Evolutionary conservation across 2,329 filamentous ascomycete genomes (phyloP).

Genomic region (Aspergillus persii): DNA sequence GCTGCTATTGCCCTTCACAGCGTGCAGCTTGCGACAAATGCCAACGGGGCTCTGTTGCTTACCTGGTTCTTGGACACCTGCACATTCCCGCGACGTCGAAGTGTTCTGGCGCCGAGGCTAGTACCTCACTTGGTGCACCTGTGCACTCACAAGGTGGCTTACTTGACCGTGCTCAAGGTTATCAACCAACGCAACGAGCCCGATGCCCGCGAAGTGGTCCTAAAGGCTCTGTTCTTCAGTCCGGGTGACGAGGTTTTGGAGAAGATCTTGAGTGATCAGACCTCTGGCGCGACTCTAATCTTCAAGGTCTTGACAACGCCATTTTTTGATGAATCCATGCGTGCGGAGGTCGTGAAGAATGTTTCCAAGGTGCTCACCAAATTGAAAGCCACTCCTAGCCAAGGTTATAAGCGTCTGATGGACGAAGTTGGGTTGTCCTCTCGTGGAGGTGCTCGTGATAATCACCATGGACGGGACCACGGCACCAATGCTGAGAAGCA

Average conservation of each 20-base stretch:
- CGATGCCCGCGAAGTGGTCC: slow-evolving; percentile 84
- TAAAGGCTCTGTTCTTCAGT: slow-evolving; percentile 90
- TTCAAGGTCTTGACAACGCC: slow-evolving; percentile 98
- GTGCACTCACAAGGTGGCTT: slow-evolving; percentile 98
- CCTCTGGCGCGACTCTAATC: slow-evolving; percentile 90
- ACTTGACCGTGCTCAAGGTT: slow-evolving; percentile 93
- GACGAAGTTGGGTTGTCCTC: slow-evolving; percentile 89
- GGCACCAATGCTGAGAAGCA: slow-evolving; percentile 40
- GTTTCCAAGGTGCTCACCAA: slow-evolving; percentile 84
- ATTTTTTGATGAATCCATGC: slow-evolving; percentile 91
- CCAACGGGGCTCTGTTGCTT: slow-evolving; percentile 87
- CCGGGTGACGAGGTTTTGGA: slow-evolving; percentile 82
- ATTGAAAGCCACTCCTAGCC: slow-evolving; percentile 88
- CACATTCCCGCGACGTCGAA: slow-evolving; percentile 87
- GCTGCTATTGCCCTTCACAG: slow-evolving; percentile 95
- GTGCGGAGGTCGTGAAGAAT: slow-evolving; percentile 83
- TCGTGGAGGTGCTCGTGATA: slow-evolving; percentile 39
- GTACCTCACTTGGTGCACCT: slow-evolving; percentile 91
- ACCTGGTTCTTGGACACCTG: slow-evolving; percentile 99
- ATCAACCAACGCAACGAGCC: slow-evolving; percentile 96
- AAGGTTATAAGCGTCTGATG: slow-evolving; percentile 98
- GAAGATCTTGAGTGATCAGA: slow-evolving; percentile 85
- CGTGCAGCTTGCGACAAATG: slow-evolving; percentile 92
- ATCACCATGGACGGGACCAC: slow-evolving; percentile 40
- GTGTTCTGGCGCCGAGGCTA: slow-evolving; percentile 84